phyloP scores from a whole-genome alignment of 2,329 filamentous ascomycete species.

The Bertia moriformis region DNA sequence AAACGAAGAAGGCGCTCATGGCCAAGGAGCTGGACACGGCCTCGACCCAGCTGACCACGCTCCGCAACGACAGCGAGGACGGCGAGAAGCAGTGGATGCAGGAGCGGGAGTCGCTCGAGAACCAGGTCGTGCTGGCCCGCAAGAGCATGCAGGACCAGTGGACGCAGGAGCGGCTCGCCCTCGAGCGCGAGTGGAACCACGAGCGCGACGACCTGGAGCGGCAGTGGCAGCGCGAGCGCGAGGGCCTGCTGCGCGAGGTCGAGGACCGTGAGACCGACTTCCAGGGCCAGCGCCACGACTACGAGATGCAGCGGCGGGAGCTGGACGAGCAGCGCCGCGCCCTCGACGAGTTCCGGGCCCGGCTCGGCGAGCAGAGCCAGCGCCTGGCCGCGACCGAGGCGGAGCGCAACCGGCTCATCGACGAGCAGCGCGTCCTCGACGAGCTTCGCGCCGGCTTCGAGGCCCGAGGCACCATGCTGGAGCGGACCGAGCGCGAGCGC shows the following conservation, averaged over 20 bases:
- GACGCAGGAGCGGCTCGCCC: background rate
- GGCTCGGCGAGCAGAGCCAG: background rate
- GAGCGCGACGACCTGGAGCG: background rate
- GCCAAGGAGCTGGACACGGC: background rate
- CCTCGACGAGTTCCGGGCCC: background rate
- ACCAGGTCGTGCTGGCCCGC: background rate
- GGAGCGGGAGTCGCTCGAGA: background rate
- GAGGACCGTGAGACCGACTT: background rate
- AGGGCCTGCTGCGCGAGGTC: background rate
- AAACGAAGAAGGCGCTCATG: background rate
- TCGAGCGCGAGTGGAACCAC: background rate
- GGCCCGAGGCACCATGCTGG: background rate
- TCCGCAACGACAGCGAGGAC: background rate
- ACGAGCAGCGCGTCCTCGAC: background rate
- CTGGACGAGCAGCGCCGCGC: background rate
- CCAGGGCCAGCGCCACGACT: background rate
- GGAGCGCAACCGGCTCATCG: background rate
- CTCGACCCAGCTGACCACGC: background rate
- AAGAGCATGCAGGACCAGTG: background rate
- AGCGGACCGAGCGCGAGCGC: background rate
- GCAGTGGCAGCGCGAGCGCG: background rate
- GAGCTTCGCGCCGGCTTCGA: background rate
- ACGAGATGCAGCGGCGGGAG: background rate
- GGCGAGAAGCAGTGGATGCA: background rate
- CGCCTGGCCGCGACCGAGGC: background rate